Evolutionary conservation across 768 basidiomycete species (phyloP), one percentile per base, ranked within the genome.

Genomic region (Suillus fuscotomentosus): DNA sequence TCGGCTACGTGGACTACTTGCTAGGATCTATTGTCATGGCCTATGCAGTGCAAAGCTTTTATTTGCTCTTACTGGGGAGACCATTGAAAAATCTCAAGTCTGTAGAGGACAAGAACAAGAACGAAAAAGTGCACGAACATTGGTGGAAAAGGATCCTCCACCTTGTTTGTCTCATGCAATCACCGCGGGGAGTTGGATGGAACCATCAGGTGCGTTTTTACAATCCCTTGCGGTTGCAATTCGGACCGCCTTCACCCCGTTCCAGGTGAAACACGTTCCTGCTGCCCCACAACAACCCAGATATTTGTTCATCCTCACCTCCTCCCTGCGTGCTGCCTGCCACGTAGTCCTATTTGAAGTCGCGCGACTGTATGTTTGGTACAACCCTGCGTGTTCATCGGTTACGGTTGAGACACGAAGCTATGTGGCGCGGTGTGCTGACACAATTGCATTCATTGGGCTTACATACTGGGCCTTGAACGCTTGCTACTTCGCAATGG

Each of bases 161-260:
- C 48, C 15, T 63, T 14, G 20, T 47, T 1, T 17, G 31, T 41
- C 39, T 63, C 47, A 31, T 43, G 17, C 55, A 60, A 2, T 63
- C 48, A n/a, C 65, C 65, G 11, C 27, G 57, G 9, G 65, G 50
- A 22, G 8, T 66, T 7, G 65, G 65, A 51, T 66, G 65, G 62
- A 59, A 45, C 11, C 54, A 59, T 55, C 43, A 53, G 47, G 65
- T 63, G n/a, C 2, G 38, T 22, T 7, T 62, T 20, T 65, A 11
- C 51, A 11, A 45, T 24, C 56, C 6, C 20, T 13, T 34, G 41
- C 13, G 11, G 24, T 17, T n/a, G 5, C 9, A 47, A 22, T 11
- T 47, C 15, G 14, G 13, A 43, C 6, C n/a, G 36, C 3, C 22
- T 39, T 39, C 27, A 34, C 9, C 13, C 38, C 13, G 27, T 24